These are phyloP conservation scores for Chaetomium globosum DNA, from an alignment of 2,329 filamentous ascomycete genomes.

Conservation along the genomic window DNA sequence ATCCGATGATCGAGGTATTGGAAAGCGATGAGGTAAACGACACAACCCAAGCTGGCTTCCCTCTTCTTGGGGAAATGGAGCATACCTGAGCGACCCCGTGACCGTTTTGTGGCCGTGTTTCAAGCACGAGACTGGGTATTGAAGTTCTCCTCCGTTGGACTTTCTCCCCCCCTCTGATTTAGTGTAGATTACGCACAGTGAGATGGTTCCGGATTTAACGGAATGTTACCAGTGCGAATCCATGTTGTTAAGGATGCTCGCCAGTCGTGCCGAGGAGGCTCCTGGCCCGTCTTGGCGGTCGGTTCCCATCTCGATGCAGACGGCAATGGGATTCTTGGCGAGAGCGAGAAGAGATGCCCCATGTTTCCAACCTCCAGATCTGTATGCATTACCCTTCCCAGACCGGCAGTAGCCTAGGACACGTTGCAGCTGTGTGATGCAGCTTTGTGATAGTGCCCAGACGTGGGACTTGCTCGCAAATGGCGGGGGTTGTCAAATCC, in stretches of 20 bases:
- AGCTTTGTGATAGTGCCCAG: constrained; percentile 17
- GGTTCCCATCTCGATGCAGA: constrained; percentile 4
- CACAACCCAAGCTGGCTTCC: background rate
- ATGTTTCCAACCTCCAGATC: constrained; percentile 23
- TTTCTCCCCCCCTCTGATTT: background rate
- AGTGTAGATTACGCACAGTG: background rate
- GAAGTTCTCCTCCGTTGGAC: background rate
- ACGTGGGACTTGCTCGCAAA: constrained; percentile 2
- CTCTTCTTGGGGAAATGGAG: background rate
- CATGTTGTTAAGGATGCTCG: background rate
- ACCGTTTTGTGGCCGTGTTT: background rate
- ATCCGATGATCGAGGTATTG: background rate
- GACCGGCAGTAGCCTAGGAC: background rate
- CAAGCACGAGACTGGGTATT: background rate
- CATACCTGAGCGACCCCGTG: constrained; percentile 11
- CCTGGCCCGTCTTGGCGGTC: constrained; percentile 24
- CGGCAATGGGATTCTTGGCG: constrained; percentile 26
- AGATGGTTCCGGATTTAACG: background rate
- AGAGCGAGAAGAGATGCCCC: constrained; percentile 22
- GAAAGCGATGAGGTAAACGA: too few relatives aligned
- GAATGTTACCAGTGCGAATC: background rate
- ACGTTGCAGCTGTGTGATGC: constrained; percentile 4
- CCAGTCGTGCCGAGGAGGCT: background rate
- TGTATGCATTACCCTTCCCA: constrained; percentile 13
- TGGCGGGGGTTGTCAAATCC: constrained; percentile 17